Evolutionary conservation across 1,139 yeast species (phyloP).

Genomic region (Candida mesenterica): DNA sequence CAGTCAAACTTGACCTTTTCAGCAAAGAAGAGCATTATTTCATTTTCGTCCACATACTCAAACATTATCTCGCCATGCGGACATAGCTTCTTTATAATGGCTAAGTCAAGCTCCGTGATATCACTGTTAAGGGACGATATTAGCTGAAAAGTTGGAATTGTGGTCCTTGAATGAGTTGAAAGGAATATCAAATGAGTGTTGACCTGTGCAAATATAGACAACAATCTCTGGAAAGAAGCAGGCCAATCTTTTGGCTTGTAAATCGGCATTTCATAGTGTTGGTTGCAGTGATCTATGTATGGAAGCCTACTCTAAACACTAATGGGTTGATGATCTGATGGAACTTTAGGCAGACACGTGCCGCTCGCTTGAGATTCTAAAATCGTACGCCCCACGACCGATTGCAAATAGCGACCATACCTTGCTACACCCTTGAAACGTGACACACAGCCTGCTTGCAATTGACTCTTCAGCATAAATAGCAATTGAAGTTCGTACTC

Average conservation of each 20-base stretch:
- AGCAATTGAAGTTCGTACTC: background rate
- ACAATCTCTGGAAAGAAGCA: constrained; percentile 10
- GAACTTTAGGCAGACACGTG: no score
- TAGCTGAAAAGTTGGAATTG: constrained; percentile 40
- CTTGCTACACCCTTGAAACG: no score
- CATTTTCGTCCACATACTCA: constrained; percentile 75
- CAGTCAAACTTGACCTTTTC: constrained; percentile 35
- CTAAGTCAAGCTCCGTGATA: constrained; percentile 51
- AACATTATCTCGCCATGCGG: constrained; percentile 66
- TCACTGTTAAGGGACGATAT: constrained; percentile 31
- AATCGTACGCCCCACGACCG: no score
- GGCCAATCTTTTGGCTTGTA: constrained; percentile 7
- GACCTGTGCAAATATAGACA: constrained; percentile 27
- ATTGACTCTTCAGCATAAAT: no score
- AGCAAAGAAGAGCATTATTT: constrained; percentile 37
- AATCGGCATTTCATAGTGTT: background rate
- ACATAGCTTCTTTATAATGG: constrained; percentile 58
- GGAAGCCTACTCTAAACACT: no score
- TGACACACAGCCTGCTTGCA: no score
- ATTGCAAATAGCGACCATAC: no score
- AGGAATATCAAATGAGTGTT: constrained; percentile 46
- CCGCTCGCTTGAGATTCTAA: no score
- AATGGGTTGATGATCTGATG: no score
- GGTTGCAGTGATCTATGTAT: no score
- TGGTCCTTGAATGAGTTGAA: constrained; percentile 40